Percentiles rank a stretch among this genome's conserved stretches.
Conservation (phyloP, 129 eudicot genomes). For the Mikania micrantha region DNA sequence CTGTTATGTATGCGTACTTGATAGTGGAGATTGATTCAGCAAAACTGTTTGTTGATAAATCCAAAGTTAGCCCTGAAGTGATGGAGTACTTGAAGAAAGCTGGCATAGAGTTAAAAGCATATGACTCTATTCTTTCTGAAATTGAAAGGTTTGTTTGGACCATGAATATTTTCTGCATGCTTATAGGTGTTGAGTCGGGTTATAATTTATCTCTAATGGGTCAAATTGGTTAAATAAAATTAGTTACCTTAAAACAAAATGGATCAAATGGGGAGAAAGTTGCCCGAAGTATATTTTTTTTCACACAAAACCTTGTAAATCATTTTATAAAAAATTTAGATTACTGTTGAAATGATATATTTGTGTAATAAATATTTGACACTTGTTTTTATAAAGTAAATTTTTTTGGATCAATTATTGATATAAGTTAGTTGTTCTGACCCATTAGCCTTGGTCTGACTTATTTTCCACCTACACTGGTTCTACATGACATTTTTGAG, state of each 20-base stretch:
- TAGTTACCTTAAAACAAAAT: neutral
- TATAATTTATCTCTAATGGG: neutral
- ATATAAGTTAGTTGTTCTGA: neutral
- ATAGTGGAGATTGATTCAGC: conserved; percentile 69
- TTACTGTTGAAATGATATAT: neutral
- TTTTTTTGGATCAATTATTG: neutral
- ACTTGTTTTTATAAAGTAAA: neutral
- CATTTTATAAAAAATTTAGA: neutral
- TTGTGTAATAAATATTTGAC: neutral
- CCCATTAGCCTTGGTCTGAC: too few species aligned
- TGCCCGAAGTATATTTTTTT: neutral
- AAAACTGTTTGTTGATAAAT: conserved; percentile 61
- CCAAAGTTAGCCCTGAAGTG: conserved; percentile 73
- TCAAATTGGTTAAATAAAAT: neutral
- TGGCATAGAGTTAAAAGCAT: conserved; percentile 69
- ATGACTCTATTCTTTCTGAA: conserved; percentile 77
- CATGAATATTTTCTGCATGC: neutral
- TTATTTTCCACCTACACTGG: too few species aligned
- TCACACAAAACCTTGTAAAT: neutral
- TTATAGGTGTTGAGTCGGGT: neutral
- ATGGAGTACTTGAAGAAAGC: conserved; percentile 68
- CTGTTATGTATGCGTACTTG: conserved; percentile 89
- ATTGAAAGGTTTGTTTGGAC: conserved; percentile 55
- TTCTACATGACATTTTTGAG: too few species aligned
- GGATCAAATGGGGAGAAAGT: neutral